Evolutionary conservation across 129 eudicot genomes (phyloP), one percentile per base, ranked within the genome.

Genomic region (Flaveria linearis): DNA sequence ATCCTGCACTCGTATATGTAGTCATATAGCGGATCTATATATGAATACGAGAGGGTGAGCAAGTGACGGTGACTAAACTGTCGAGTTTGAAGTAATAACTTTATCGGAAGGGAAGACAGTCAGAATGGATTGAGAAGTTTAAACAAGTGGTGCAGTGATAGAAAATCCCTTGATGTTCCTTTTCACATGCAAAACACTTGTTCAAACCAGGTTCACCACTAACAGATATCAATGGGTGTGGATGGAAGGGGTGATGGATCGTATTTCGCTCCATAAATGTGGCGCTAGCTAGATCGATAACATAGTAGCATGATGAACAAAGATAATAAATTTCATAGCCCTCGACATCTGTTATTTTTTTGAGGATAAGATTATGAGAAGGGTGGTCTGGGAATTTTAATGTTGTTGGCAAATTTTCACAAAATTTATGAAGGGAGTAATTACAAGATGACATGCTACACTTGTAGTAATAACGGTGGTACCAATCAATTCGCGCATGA

Each of bases 381-480:
- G 69, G 69, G 23, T 33, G 69, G 47, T 10, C 23, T 0, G 9
- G 69, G 47, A 39, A 64, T 64, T n/a, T 46, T 30, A 64, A 15
- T n/a, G 46, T 64, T 33, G 47, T 64, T 13, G 56, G 17, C 2
- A 68, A 3, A 42, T 43, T 39, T 4, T 15, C 2, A 22, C 73
- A 68, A 22, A 43, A 68, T 20, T 68, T 22, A 17, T 68, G 73
- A 36, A 68, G n/a, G 3, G 53, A 17, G 17, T 68, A 68, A 5
- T 43, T 20, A 6, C 55, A 43, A 10, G 56, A 68, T 2, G 55
- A 14, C 55, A 17, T 43, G 55, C 18, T 68, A 22, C 73, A 68
- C 33, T 68, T 68, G 52, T 68, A 68, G 73, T 68, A 68, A 45
- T 68, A 68, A 0, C 56, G 56, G 41, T 68, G 73, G n/a, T 68